Conservation (phyloP, 306 rosid genomes). For the Oemleria cerasiformis region DNA sequence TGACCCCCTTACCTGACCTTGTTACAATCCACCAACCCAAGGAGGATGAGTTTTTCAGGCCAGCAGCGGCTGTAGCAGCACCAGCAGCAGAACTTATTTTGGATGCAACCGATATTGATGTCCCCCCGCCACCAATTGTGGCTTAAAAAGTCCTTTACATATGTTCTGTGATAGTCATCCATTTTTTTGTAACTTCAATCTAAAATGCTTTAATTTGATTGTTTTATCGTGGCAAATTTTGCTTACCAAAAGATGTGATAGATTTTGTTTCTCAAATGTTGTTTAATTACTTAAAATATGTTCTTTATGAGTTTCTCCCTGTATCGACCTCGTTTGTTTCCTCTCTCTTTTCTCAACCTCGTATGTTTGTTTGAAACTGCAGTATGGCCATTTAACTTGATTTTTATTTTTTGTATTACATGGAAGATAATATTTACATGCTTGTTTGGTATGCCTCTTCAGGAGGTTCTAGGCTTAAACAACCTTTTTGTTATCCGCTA, state of each 20-base stretch:
- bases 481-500: too few relatives aligned
- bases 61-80: constrained; percentile 8
- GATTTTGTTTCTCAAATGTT: not conserved
- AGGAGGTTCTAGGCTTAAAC: too few relatives aligned
- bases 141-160: constrained; percentile 33
- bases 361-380: too few relatives aligned
- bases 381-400: too few relatives aligned
- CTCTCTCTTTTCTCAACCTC: too few relatives aligned
- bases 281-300: too few relatives aligned
- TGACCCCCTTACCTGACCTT: constrained; percentile 77
- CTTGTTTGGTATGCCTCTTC: too few relatives aligned
- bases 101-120: constrained; percentile 56
- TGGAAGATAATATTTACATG: too few relatives aligned
- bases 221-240: not conserved
- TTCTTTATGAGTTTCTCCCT: too few relatives aligned
- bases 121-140: constrained; percentile 27
- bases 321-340: too few relatives aligned
- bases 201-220: not conserved
- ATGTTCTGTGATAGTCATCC: not conserved
- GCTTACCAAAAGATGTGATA: not conserved
- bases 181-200: not conserved
- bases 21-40: constrained; percentile 80
- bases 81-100: constrained; percentile 25
- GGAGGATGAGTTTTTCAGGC: constrained; percentile 54
- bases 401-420: too few relatives aligned